Conservation (phyloP, 2,329 filamentous ascomycete species). For the Rhinocladiella mackenziei region DNA sequence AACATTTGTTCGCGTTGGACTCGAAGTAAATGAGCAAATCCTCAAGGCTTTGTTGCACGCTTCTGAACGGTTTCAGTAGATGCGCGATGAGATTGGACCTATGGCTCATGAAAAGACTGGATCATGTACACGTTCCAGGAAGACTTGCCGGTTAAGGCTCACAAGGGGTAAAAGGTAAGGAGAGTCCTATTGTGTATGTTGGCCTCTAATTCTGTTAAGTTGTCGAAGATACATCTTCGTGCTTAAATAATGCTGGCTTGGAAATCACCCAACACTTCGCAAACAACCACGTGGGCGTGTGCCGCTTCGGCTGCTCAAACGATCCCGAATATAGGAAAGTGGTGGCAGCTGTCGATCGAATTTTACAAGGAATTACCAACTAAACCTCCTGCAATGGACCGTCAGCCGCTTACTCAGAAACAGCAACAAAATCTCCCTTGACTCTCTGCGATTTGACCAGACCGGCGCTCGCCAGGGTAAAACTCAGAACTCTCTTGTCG, state of each 20-base stretch:
- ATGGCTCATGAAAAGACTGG: slow-evolving; percentile 34
- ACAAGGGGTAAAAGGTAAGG: slow-evolving; percentile 27
- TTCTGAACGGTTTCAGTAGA: slow-evolving; percentile 34
- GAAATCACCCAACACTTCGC: slow-evolving; percentile 37
- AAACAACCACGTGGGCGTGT: slow-evolving; percentile 38
- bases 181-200: too few relatives aligned
- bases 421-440: slow-evolving; percentile 21
- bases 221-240: slow-evolving; percentile 40
- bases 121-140: slow-evolving; percentile 39
- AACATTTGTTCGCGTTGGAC: slow-evolving; percentile 14
- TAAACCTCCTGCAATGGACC: not conserved
- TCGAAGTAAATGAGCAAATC: slow-evolving; percentile 35
- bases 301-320: slow-evolving; percentile 32
- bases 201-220: too few relatives aligned
- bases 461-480: slow-evolving; percentile 39
- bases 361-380: not conserved
- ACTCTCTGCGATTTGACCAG: slow-evolving; percentile 38
- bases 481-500: too few relatives aligned
- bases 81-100: slow-evolving; percentile 31
- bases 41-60: slow-evolving; percentile 35
- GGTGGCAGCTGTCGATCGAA: slow-evolving; percentile 2
- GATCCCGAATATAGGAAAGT: slow-evolving; percentile 37
- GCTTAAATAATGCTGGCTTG: slow-evolving; percentile 31
- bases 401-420: slow-evolving; percentile 1
- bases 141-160: slow-evolving; percentile 23